A percentile compares a stretch with the other conserved stretches of the same genome.
These are phyloP conservation scores for Termitomyces sp. DNA, from an alignment of 768 basidiomycete genomes.

Conservation along the genomic window DNA sequence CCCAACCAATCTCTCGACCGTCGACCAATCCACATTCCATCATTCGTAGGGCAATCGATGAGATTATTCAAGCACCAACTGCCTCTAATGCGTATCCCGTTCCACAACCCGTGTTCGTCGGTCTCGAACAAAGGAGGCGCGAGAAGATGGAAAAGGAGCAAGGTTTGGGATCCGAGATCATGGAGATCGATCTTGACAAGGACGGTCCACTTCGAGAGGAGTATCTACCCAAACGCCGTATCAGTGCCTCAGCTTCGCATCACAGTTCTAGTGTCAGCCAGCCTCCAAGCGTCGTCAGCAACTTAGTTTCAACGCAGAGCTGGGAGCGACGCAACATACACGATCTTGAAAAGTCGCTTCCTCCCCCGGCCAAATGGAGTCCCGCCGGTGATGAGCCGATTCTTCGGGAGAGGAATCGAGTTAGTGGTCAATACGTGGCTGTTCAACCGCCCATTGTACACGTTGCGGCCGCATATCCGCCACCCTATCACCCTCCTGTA, in stretches of 20 bases:
- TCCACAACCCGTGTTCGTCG: conserved; percentile 67
- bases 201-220: conserved; percentile 81
- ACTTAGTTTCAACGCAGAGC: conserved; percentile 4
- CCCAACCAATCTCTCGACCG: conserved; percentile 77
- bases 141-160: conserved; percentile 45
- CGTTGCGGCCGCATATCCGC: conserved; percentile 31
- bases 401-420: conserved; percentile 45
- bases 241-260: conserved; percentile 29
- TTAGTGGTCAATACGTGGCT: conserved; percentile 57
- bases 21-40: conserved; percentile 67
- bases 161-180: conserved; percentile 37
- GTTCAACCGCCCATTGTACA: conserved; percentile 47
- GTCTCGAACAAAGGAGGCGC: conserved; percentile 58
- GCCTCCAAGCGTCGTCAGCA: conserved; percentile 6
- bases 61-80: conserved; percentile 51
- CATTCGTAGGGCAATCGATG: conserved; percentile 65
- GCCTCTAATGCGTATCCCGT: conserved; percentile 24
- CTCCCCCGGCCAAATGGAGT: conserved; percentile 79
- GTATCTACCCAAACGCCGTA: conserved; percentile 69
- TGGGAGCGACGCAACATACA: conserved; percentile 13
- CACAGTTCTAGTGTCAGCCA: conserved; percentile 15
- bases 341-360: conserved; percentile 33
- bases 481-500: conserved; percentile 26
- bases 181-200: conserved; percentile 78
- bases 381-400: conserved; percentile 78